Evolutionary conservation across 768 basidiomycete genomes (phyloP).

Genomic region (Coprinellus aureogranulatus): DNA sequence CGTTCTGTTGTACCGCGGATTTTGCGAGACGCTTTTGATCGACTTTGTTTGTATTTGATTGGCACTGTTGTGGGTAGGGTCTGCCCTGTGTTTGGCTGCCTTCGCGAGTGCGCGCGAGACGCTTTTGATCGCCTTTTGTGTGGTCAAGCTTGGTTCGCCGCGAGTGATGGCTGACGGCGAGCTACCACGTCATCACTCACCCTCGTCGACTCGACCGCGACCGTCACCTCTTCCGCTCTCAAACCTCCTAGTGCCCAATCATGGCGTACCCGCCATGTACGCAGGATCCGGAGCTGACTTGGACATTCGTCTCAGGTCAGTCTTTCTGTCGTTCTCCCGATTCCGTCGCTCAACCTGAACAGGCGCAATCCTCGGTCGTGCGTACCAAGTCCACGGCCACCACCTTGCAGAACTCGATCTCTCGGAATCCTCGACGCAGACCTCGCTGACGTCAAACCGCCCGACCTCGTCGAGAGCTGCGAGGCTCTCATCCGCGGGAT

Average conservation of each 20-base stretch:
- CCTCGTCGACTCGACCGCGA: no score
- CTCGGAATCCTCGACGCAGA: conserved; percentile 91
- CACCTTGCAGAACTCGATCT: conserved; percentile 92
- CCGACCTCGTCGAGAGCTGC: conserved; percentile 96
- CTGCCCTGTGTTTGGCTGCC: no score
- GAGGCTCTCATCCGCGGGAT: conserved; percentile 97
- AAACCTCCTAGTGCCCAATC: conserved; percentile 61
- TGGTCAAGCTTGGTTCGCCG: no score
- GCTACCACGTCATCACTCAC: no score
- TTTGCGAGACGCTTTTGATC: no score
- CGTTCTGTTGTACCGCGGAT: no score
- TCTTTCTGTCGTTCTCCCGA: conserved; percentile 3
- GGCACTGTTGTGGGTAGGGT: no score
- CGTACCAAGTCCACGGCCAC: conserved; percentile 98
- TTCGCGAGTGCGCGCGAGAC: no score
- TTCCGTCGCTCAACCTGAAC: conserved; percentile 5
- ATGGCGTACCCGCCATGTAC: conserved; percentile 77
- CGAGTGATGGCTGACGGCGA: no score
- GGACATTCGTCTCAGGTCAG: conserved; percentile 88
- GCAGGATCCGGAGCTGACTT: conserved; percentile 72
- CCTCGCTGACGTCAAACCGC: conserved; percentile 71
- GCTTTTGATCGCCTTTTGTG: no score
- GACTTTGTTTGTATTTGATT: no score
- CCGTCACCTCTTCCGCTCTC: conserved; percentile 79
- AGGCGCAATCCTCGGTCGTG: conserved; percentile 98